phyloP scores from a whole-genome alignment of 2,329 filamentous ascomycete species.

The Talaromyces sp. region DNA sequence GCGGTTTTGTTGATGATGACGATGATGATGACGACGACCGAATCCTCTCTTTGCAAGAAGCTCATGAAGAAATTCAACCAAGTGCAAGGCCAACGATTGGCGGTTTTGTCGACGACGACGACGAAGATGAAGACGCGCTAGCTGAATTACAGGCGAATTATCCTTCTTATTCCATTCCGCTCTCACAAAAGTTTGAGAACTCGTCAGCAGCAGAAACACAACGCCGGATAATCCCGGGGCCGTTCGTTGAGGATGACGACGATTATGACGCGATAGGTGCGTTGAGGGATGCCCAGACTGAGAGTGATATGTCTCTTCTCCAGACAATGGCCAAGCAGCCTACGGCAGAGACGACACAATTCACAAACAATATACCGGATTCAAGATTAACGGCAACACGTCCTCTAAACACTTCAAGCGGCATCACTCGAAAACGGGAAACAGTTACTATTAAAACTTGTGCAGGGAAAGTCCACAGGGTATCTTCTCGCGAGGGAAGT shows the following conservation, averaged over 20 bases:
- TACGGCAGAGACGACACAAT: not conserved
- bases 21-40: slow-evolving; percentile 27
- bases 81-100: slow-evolving; percentile 3
- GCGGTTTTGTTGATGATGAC: slow-evolving; percentile 39
- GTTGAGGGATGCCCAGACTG: slow-evolving; percentile 24
- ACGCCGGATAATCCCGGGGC: not conserved
- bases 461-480: slow-evolving; percentile 43
- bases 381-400: no score
- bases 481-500: slow-evolving; percentile 34
- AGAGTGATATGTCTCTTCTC: slow-evolving; percentile 24
- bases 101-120: slow-evolving; percentile 8
- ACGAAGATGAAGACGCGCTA: slow-evolving; percentile 8
- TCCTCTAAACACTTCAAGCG: not conserved
- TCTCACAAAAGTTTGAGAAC: not conserved
- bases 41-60: not conserved
- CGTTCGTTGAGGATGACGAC: slow-evolving; percentile 9
- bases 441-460: slow-evolving; percentile 41
- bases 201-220: not conserved
- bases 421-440: slow-evolving; percentile 8
- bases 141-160: not conserved
- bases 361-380: not conserved
- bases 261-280: slow-evolving; percentile 24
- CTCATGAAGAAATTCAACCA: not conserved
- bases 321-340: slow-evolving; percentile 1
- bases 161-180: not conserved